Evolutionary conservation across 306 rosid genomes (phyloP).

Genomic region (Malus sylvestris): DNA sequence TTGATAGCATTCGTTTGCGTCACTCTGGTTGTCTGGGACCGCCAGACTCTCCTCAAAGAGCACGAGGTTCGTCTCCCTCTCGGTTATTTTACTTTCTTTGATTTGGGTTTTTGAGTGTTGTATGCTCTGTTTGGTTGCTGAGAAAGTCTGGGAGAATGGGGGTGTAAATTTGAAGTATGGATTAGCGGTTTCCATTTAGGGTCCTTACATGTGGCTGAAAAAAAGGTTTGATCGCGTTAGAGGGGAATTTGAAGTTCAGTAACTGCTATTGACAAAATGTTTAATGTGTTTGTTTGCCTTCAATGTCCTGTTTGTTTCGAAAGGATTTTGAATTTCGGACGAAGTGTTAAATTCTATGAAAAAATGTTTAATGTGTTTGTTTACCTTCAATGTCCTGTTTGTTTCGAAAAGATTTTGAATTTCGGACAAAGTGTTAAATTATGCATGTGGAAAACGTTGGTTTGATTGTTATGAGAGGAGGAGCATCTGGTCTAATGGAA

Average conservation of each 20-base stretch:
- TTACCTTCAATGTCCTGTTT: not conserved
- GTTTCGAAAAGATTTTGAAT: not conserved
- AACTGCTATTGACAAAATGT: not conserved
- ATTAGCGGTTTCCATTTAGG: not conserved
- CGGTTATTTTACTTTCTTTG: not conserved
- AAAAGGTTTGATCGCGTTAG: not conserved
- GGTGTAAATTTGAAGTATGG: not conserved
- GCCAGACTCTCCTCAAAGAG: conserved; percentile 75
- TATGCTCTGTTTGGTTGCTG: conserved; percentile 5
- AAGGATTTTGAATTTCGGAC: not conserved
- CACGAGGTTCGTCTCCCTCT: conserved; percentile 51
- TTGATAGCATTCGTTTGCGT: conserved; percentile 64
- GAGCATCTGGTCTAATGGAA: not conserved
- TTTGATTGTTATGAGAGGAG: not conserved
- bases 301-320: not conserved
- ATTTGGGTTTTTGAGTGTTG: not conserved
- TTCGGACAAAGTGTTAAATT: not conserved
- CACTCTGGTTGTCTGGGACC: conserved; percentile 77
- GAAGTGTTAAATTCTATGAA: not conserved
- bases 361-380: not conserved
- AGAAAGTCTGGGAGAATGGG: not conserved
- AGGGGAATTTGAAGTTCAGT: not conserved
- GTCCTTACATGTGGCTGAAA: not conserved
- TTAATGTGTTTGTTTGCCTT: not conserved
- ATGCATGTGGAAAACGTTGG: not conserved